Conservation (phyloP, 176 grass and related monocot species). For the Calamus simplicifolius region DNA sequence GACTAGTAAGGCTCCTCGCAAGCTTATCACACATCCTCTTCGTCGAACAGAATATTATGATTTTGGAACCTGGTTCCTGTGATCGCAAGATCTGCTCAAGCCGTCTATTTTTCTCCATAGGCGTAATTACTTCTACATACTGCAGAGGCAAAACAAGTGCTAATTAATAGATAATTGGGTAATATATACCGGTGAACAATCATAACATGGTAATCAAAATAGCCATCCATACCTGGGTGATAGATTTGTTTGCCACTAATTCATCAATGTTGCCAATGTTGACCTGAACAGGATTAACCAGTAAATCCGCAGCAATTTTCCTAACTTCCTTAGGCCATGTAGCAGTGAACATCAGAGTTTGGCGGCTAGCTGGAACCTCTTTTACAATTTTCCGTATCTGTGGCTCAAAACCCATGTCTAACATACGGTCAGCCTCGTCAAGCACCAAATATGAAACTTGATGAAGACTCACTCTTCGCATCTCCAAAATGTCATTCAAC, state of each 20-base stretch:
- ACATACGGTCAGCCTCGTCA: slow-evolving; percentile 92
- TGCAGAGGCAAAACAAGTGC: slow-evolving; percentile 6
- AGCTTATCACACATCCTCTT: slow-evolving; percentile 95
- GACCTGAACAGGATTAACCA: slow-evolving; percentile 67
- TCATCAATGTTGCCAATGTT: slow-evolving; percentile 79
- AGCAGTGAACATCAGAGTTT: slow-evolving; percentile 97
- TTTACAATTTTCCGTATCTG: slow-evolving; percentile 90
- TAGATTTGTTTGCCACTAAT: slow-evolving; percentile 83
- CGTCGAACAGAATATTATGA: slow-evolving; percentile 97
- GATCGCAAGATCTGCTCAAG: slow-evolving; percentile 77
- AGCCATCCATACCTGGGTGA: slow-evolving; percentile 50
- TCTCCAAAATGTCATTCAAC: slow-evolving; percentile 87
- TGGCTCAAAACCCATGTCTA: slow-evolving; percentile 97
- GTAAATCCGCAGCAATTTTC: slow-evolving; percentile 68
- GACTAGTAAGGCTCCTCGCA: slow-evolving; percentile 43
- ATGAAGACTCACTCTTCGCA: slow-evolving; percentile 52
- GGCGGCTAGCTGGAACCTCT: slow-evolving; percentile 47
- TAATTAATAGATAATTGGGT: no score
- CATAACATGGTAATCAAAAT: no score
- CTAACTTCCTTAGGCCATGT: slow-evolving; percentile 86
- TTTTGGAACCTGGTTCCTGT: slow-evolving; percentile 70
- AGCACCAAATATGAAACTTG: slow-evolving; percentile 80
- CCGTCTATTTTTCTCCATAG: slow-evolving; percentile 60
- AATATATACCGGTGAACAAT: no score
- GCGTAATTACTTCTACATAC: slow-evolving; percentile 68